Base-by-base conservation (phyloP, 2,329 filamentous ascomycete genomes). In the Calonectria ilicicola region DNA sequence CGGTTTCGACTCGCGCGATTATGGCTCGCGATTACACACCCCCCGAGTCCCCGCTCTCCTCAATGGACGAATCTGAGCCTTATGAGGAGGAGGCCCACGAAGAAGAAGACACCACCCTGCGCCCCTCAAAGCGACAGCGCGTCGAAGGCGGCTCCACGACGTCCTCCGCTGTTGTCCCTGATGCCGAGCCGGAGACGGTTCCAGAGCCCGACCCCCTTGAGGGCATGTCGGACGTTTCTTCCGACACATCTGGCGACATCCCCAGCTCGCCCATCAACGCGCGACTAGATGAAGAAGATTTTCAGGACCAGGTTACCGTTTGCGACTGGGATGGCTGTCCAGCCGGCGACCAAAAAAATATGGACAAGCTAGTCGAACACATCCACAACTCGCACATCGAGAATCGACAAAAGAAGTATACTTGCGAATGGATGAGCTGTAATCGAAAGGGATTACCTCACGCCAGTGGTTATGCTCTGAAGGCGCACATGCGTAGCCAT, bases 401-500 rank as follows among this genome's bases (percentile, higher is more conserved):
- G 81, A 95, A 93, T 73, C 91, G 96, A 67, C 94, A 97, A 86
- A 98, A 98, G 86, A 98, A 97, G 84, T 98, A 98, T 83, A 95
- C 95, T n/a, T 99, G 97, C 85, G 96, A 98, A 85, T 99, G 97
- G 97, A 91, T 91, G 72, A 96, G 96, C 77, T 99, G 97, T 83
- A 90, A 89, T 66, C 88, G 96, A 74, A 98, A 98, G 86, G 95
- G 95, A 72, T 92, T 97, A 84, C 92, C 95, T 21, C 97, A 99
- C 85, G 96, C 96, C 1, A 98, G 95, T 80, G 97, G 95, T 2
- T 99, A 99, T 85, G 97, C 97, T 5, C 87, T 99, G 75, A 96
- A 98, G 83, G 97, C 97, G 12, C 97, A 99, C 82, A 98, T 99
- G 96, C 90, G 97, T 78, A 98, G 96, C 82, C 97, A 99, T 83